Percentiles rank a stretch among this genome's conserved stretches.
Evolutionary conservation across 192 early-diverging fungal species (phyloP).

Genomic region (Linnemannia exigua): DNA sequence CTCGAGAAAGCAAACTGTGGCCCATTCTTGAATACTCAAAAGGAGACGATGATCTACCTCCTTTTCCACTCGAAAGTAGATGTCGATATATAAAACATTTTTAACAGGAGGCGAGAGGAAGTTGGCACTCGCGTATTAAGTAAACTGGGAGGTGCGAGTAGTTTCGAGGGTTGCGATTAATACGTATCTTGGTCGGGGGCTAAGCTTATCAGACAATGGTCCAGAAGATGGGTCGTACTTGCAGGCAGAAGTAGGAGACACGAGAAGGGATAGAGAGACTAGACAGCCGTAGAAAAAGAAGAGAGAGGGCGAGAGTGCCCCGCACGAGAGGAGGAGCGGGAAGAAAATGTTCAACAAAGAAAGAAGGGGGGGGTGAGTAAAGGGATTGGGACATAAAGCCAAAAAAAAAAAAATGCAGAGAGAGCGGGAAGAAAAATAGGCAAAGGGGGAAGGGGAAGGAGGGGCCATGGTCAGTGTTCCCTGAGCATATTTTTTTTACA

Average conservation of each 20-base stretch:
- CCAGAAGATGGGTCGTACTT: background rate
- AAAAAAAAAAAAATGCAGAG: background rate
- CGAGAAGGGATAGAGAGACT: background rate
- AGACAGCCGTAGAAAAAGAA: background rate
- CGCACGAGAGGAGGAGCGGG: background rate
- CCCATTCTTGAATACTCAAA: background rate
- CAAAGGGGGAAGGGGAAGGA: background rate
- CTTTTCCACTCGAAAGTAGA: background rate
- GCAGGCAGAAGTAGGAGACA: background rate
- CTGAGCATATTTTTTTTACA: background rate
- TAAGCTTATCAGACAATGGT: background rate
- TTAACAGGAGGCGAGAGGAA: background rate
- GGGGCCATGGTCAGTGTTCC: background rate
- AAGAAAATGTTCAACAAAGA: background rate
- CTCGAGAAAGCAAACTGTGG: background rate
- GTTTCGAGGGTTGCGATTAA: too few relatives aligned
- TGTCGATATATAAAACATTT: background rate
- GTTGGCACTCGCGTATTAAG: too few relatives aligned
- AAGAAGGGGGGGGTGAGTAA: too few relatives aligned
- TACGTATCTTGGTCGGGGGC: too few relatives aligned
- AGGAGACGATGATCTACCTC: background rate
- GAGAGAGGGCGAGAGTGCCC: background rate
- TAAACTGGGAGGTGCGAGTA: too few relatives aligned
- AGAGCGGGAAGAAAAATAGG: too few relatives aligned
- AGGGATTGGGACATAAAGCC: too few relatives aligned